phyloP scores from a whole-genome alignment of 2,329 filamentous ascomycete genomes.

The Pseudovirgaria hyperparasitica region DNA sequence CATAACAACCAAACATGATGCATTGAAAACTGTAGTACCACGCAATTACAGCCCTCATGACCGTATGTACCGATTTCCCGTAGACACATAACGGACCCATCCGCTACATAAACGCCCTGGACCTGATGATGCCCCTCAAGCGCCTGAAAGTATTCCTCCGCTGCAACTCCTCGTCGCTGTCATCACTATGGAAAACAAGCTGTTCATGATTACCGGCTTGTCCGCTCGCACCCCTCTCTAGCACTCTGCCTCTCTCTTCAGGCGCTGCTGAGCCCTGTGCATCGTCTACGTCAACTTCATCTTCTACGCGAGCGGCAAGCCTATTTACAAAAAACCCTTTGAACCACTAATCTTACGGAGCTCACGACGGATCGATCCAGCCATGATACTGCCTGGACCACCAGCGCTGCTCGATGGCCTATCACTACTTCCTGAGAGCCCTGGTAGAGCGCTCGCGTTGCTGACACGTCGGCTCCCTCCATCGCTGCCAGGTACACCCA shows the following conservation, averaged over 20 bases:
- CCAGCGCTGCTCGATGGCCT: background rate
- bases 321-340: slow-evolving; percentile 38
- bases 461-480: slow-evolving; percentile 30
- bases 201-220: no score
- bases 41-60: no score
- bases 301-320: slow-evolving; percentile 9
- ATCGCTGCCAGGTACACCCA: slow-evolving; percentile 23
- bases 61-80: no score
- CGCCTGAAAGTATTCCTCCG: slow-evolving; percentile 15
- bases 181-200: no score
- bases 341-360: slow-evolving; percentile 30
- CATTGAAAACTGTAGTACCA: no score
- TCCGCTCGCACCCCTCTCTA: no score
- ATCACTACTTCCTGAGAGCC: background rate
- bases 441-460: slow-evolving; percentile 16
- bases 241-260: no score
- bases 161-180: slow-evolving; percentile 11
- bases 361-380: no score
- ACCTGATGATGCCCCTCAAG: slow-evolving; percentile 13
- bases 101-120: slow-evolving; percentile 20
- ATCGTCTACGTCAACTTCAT: slow-evolving; percentile 6
- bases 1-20: no score
- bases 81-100: background rate
- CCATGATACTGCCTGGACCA: background rate
- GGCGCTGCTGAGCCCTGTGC: no score